These are phyloP conservation scores for Botrytis paeoniae DNA, from an alignment of 2,329 filamentous ascomycete genomes.

Conservation along the genomic window DNA sequence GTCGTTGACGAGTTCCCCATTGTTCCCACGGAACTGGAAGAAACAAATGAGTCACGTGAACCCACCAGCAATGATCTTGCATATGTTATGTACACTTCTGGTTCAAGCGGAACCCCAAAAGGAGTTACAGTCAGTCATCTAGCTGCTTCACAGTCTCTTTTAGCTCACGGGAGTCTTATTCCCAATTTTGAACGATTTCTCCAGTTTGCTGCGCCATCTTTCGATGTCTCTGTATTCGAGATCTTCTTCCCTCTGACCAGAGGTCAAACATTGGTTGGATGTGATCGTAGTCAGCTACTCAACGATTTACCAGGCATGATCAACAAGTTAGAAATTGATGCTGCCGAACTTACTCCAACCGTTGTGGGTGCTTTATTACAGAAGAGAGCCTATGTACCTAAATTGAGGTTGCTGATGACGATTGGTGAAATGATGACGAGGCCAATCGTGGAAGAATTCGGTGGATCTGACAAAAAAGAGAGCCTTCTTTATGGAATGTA, in stretches of 20 bases:
- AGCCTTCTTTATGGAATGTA: conserved; percentile 91
- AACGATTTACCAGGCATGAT: conserved; percentile 71
- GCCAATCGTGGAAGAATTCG: conserved; percentile 76
- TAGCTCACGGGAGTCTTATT: conserved; percentile 77
- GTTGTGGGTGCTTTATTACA: conserved; percentile 76
- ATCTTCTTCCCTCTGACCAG: conserved; percentile 84
- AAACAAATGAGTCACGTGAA: conserved; percentile 20
- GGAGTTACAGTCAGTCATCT: conserved; percentile 79
- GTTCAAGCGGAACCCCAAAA: conserved; percentile 85
- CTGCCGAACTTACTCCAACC: conserved; percentile 84
- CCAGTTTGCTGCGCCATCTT: conserved; percentile 88
- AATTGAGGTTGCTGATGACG: conserved; percentile 69
- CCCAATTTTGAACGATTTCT: conserved; percentile 76
- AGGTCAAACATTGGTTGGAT: conserved; percentile 69
- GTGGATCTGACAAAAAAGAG: conserved; percentile 42
- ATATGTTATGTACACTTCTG: conserved; percentile 93
- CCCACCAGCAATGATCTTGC: conserved; percentile 49
- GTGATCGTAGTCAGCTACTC: conserved; percentile 66
- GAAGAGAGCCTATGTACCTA: conserved; percentile 63
- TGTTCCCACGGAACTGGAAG: conserved; percentile 10
- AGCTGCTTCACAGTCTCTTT: conserved; percentile 75
- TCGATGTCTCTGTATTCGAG: conserved; percentile 93
- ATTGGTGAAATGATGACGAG: conserved; percentile 91
- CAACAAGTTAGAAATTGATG: conserved; percentile 66
- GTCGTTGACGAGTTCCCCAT: conserved; percentile 41